Conservation (phyloP, 1,284 basidiomycete genomes). For the Neonothopanus nambi region DNA sequence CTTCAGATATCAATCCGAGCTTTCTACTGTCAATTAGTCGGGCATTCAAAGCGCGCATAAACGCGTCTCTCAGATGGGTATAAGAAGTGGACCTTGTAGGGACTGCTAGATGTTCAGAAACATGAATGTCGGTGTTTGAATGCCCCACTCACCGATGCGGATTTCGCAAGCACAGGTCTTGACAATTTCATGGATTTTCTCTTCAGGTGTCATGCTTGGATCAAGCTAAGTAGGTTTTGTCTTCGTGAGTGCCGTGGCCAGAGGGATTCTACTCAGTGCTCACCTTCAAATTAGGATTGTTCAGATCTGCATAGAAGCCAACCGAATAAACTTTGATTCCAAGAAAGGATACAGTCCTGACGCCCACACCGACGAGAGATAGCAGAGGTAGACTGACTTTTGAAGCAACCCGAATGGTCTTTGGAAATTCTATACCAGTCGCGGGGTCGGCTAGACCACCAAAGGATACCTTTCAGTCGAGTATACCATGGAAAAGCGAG, state of each 20-base stretch:
- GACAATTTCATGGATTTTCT: slow-evolving; percentile 70
- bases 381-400: slow-evolving; percentile 60
- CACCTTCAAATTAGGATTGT: slow-evolving; percentile 59
- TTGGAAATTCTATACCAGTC: slow-evolving; percentile 73
- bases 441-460: slow-evolving; percentile 59
- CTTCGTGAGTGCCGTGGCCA: slow-evolving; percentile 38
- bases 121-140: not conserved
- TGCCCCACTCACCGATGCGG: slow-evolving; percentile 57
- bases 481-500: not conserved
- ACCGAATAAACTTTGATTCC: slow-evolving; percentile 83
- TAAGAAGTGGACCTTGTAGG: slow-evolving; percentile 82
- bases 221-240: slow-evolving; percentile 14
- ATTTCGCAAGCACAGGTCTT: slow-evolving; percentile 71
- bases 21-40: slow-evolving; percentile 60
- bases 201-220: slow-evolving; percentile 51
- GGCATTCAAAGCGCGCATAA: slow-evolving; percentile 72
- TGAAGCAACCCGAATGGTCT: slow-evolving; percentile 57
- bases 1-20: slow-evolving; percentile 52
- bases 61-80: slow-evolving; percentile 83
- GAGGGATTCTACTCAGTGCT: slow-evolving; percentile 1
- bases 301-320: slow-evolving; percentile 81
- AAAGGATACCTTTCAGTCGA: not conserved
- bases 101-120: slow-evolving; percentile 36
- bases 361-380: slow-evolving; percentile 77
- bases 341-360: slow-evolving; percentile 84